Conservation (phyloP, 768 basidiomycete species). For the Auriscalpium vulgare region DNA sequence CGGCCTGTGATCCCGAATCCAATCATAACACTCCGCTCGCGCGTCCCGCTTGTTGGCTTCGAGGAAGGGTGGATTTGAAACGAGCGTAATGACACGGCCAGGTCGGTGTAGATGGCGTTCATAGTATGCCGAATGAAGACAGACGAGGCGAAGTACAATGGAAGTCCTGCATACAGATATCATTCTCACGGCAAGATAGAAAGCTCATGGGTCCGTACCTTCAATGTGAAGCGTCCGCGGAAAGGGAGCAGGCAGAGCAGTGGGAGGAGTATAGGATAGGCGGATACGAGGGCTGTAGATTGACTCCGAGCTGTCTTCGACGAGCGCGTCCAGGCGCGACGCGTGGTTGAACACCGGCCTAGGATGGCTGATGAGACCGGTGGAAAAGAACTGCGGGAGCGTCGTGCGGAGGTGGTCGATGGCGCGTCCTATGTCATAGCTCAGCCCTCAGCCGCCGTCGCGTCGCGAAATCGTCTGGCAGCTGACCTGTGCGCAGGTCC, state of each 20-base stretch:
- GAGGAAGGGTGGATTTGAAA: conserved; percentile 26
- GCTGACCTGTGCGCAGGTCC: conserved; percentile 66
- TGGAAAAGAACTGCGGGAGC: conserved; percentile 62
- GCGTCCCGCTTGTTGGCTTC: not conserved
- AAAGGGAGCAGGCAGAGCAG: conserved; percentile 57
- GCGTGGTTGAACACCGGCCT: conserved; percentile 25
- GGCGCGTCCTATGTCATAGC: conserved; percentile 46
- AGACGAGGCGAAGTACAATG: conserved; percentile 64
- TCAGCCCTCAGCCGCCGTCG: not conserved
- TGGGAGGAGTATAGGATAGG: conserved; percentile 63
- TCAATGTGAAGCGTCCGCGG: conserved; percentile 63
- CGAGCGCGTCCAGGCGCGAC: conserved; percentile 7
- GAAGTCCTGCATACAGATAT: conserved; percentile 41
- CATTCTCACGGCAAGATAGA: not conserved
- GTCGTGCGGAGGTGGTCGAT: conserved; percentile 62
- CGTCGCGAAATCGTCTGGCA: not conserved
- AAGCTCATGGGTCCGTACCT: conserved; percentile 34
- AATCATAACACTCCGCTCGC: conserved; percentile 35
- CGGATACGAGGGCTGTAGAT: conserved; percentile 60
- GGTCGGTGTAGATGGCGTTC: conserved; percentile 65
- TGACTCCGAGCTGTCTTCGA: conserved; percentile 26
- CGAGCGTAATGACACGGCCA: conserved; percentile 48
- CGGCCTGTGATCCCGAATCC: conserved; percentile 48
- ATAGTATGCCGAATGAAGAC: conserved; percentile 66
- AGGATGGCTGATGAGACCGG: conserved; percentile 51